phyloP scores from a whole-genome alignment of 2,329 filamentous ascomycete genomes.

The Cordyceps cicadae region DNA sequence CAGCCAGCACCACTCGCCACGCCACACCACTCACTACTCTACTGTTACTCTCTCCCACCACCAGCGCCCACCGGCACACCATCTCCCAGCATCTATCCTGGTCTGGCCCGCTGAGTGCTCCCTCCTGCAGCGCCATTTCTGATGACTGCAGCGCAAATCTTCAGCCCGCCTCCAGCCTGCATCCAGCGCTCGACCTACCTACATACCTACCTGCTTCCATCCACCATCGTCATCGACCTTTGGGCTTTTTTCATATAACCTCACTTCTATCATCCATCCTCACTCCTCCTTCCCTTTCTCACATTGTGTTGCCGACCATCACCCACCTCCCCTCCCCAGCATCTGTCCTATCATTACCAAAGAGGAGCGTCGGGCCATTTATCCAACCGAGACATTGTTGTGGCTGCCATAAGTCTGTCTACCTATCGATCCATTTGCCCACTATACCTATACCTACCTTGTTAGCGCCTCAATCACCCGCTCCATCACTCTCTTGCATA shows the following conservation, averaged over 20 bases:
- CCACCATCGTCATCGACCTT: not conserved
- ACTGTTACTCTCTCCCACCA: too few relatives aligned
- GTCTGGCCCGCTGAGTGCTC: not conserved
- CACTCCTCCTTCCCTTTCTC: not conserved
- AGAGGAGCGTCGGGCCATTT: slow-evolving; percentile 1
- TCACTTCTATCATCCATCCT: not conserved
- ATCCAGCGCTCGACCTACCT: not conserved
- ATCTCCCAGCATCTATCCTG: not conserved
- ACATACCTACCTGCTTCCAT: not conserved
- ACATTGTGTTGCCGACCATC: not conserved
- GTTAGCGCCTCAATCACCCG: not conserved
- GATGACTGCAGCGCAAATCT: not conserved
- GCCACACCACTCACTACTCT: too few relatives aligned
- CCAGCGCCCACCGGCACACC: not conserved
- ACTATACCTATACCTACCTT: not conserved
- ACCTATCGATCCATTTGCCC: not conserved
- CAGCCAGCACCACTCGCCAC: too few relatives aligned
- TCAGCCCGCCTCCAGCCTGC: not conserved
- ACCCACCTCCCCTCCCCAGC: not conserved
- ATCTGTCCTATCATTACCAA: not conserved
- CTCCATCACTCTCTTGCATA: not conserved
- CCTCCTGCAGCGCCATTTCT: not conserved
- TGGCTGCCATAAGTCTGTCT: not conserved
- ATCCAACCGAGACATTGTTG: slow-evolving; percentile 5
- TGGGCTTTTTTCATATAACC: not conserved